Conservation (phyloP, 1,284 basidiomycete genomes). For the Pulveroboletus sp. region DNA sequence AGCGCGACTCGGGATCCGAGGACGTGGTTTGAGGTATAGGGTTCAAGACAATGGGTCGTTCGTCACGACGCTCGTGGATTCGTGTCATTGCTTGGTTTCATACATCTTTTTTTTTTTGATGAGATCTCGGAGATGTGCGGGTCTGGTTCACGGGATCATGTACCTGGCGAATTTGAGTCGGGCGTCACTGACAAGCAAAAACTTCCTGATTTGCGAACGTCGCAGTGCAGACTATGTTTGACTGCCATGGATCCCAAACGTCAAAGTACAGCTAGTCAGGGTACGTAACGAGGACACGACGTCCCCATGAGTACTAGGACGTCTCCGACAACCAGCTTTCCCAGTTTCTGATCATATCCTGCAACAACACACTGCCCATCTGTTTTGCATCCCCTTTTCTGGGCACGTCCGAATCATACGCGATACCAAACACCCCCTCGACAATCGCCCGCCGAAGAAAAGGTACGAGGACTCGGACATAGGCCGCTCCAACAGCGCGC, state of each 20-base stretch:
- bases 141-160: neutral
- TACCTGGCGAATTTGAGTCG: neutral
- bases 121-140: neutral
- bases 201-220: too few relatives aligned
- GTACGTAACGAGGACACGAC: neutral
- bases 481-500: constrained; percentile 56
- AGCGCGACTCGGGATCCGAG: constrained; percentile 25
- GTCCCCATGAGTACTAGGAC: neutral
- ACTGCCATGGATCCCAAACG: constrained; percentile 3
- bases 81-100: neutral
- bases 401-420: constrained; percentile 4
- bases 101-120: neutral
- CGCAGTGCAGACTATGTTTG: neutral
- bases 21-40: constrained; percentile 9
- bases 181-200: neutral
- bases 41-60: neutral
- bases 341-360: constrained; percentile 23
- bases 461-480: constrained; percentile 61
- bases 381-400: neutral
- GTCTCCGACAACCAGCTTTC: constrained; percentile 34
- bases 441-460: constrained; percentile 67
- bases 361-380: neutral
- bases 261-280: neutral
- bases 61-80: neutral
- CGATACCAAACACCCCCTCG: constrained; percentile 70